Percentiles rank a stretch among this genome's conserved stretches.
phyloP scores from a whole-genome alignment of 148 eudicot species.

The Cornus florida region DNA sequence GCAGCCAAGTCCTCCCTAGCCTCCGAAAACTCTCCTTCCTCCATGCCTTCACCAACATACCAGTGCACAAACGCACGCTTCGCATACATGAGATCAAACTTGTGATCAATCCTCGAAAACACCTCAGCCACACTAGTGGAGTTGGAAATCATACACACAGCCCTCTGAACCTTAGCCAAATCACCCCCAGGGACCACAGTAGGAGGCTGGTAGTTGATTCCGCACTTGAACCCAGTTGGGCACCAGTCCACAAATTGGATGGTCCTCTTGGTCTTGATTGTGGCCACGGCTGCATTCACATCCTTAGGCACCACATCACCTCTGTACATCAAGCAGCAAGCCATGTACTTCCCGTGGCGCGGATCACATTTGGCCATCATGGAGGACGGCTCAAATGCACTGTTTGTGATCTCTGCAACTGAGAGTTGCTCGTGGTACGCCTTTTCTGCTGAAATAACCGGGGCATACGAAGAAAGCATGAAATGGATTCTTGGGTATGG shows the following conservation, averaged over 20 bases:
- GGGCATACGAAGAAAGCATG: slow-evolving; percentile 56
- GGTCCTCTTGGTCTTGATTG: slow-evolving; percentile 52
- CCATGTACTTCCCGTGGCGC: slow-evolving; percentile 55
- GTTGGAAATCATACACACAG: slow-evolving; percentile 54
- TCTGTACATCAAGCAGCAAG: slow-evolving; percentile 52
- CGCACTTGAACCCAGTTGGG: slow-evolving; percentile 56
- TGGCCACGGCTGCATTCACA: slow-evolving; percentile 51
- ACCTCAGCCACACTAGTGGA: slow-evolving; percentile 58
- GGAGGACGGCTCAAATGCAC: slow-evolving; percentile 49
- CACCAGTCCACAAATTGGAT: slow-evolving; percentile 60
- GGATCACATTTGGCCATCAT: slow-evolving; percentile 57
- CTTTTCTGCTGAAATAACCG: slow-evolving; percentile 45
- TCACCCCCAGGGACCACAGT: slow-evolving; percentile 60
- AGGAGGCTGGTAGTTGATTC: slow-evolving; percentile 55
- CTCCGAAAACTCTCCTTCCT: slow-evolving; percentile 53
- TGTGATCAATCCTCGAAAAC: slow-evolving; percentile 54
- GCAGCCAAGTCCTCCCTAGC: slow-evolving; percentile 55
- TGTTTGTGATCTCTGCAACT: slow-evolving; percentile 48
- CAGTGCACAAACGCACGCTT: slow-evolving; percentile 56
- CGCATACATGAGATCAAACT: slow-evolving; percentile 53
- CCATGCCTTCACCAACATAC: slow-evolving; percentile 63
- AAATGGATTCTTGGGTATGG: slow-evolving; percentile 56
- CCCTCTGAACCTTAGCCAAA: slow-evolving; percentile 53
- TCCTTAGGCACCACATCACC: slow-evolving; percentile 57
- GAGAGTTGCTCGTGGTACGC: slow-evolving; percentile 54